These are phyloP conservation scores for Euphorbia lathyris DNA, from an alignment of 345 rosid species.

Conservation along the genomic window DNA sequence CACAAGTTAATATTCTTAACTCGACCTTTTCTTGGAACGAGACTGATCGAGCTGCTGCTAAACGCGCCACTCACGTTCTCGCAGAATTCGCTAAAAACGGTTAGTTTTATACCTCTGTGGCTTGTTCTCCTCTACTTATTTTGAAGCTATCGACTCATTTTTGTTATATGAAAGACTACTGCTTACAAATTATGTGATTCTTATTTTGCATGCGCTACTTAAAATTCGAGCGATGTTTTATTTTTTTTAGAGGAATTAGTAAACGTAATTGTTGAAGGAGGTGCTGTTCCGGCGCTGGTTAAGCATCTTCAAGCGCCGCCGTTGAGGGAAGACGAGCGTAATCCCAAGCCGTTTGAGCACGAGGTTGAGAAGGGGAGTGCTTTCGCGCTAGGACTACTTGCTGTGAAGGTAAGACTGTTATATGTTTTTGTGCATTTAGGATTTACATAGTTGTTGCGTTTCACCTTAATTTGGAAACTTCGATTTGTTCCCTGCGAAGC, in stretches of 20 bases:
- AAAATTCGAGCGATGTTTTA: neutral
- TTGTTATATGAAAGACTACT: neutral
- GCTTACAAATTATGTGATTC: constrained; percentile 8
- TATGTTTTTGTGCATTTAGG: constrained; percentile 1
- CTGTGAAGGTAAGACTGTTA: constrained; percentile 63
- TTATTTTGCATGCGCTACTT: constrained; percentile 6
- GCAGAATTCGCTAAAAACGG: constrained; percentile 99
- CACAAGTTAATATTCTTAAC: constrained; percentile 71
- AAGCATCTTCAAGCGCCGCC: constrained; percentile 88
- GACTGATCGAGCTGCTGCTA: constrained; percentile 90
- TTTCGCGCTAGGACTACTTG: constrained; percentile 91
- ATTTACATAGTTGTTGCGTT: constrained; percentile 5
- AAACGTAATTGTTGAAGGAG: constrained; percentile 90
- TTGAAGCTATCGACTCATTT: neutral
- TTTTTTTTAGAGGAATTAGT: constrained; percentile 78
- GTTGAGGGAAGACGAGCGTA: constrained; percentile 42
- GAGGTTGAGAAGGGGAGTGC: constrained; percentile 99
- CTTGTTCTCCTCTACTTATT: neutral
- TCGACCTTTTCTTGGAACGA: constrained; percentile 81
- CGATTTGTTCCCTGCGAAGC: neutral
- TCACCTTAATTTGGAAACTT: neutral
- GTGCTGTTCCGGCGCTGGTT: constrained; percentile 90
- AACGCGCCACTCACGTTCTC: constrained; percentile 93
- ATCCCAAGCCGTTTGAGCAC: constrained; percentile 74
- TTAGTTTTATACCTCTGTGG: constrained; percentile 8